Percentiles rank a stretch among this genome's conserved stretches.
Evolutionary conservation across 1,139 yeast species (phyloP).

Genomic region (Protomyces inouyei): DNA sequence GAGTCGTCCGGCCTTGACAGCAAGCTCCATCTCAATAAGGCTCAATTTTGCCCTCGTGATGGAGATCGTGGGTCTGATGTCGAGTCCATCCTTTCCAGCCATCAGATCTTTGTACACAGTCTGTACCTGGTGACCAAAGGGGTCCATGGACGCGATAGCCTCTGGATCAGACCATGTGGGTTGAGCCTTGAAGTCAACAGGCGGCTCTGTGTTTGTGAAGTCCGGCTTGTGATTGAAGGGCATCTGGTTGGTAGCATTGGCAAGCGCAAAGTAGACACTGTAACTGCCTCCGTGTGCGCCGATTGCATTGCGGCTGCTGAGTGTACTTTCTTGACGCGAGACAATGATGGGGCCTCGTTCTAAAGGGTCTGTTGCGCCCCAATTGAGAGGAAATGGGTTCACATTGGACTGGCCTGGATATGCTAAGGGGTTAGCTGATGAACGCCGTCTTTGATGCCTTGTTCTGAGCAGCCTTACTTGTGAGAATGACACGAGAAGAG

Average conservation of each 20-base stretch:
- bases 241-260: conserved; percentile 54
- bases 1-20: conserved; percentile 49
- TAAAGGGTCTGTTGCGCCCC: conserved; percentile 50
- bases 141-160: conserved; percentile 59
- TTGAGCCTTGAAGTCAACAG: conserved; percentile 50
- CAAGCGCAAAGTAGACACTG: conserved; percentile 57
- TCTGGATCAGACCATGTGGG: conserved; percentile 52
- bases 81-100: conserved; percentile 44
- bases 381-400: conserved; percentile 47
- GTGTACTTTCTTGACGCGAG: conserved; percentile 42
- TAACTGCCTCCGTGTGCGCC: conserved; percentile 62
- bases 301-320: conserved; percentile 48
- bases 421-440: conserved; percentile 43
- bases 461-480: not conserved
- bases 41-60: conserved; percentile 60
- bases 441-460: no score
- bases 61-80: conserved; percentile 57
- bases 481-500: conserved; percentile 18
- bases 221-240: conserved; percentile 52
- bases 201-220: conserved; percentile 59
- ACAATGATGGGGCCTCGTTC: conserved; percentile 49
- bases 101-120: conserved; percentile 49
- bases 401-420: conserved; percentile 49
- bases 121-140: conserved; percentile 59
- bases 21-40: conserved; percentile 52